Conservation (phyloP, 257 asterid genomes). For the Solanum megistacrolobum region DNA sequence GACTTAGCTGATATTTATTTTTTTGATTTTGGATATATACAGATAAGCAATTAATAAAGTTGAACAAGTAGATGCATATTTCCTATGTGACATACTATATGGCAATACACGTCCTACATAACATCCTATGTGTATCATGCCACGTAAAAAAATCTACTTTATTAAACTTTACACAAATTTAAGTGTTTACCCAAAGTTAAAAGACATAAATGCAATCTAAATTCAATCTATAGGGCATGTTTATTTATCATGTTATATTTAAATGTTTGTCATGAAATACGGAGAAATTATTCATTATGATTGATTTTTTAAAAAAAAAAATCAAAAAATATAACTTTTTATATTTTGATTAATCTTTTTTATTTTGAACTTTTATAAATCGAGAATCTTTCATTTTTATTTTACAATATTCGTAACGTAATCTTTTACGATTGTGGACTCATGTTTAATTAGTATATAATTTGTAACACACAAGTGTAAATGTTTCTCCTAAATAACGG, state of each 20-base stretch:
- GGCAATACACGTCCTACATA: not conserved
- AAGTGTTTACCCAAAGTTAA: no score
- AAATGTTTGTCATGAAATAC: not conserved
- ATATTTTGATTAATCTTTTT: no score
- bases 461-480: not conserved
- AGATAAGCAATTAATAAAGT: no score
- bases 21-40: no score
- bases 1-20: not conserved
- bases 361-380: not conserved
- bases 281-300: not conserved
- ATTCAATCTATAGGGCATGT: not conserved
- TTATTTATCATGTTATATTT: no score
- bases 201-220: not conserved
- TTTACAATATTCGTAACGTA: not conserved
- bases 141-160: no score
- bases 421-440: not conserved
- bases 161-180: no score
- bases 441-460: not conserved
- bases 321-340: no score
- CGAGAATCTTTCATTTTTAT: not conserved
- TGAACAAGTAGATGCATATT: no score
- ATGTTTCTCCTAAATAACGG: not conserved
- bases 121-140: not conserved
- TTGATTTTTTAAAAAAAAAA: no score
- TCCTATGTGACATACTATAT: no score